Evolutionary conservation across 257 asterid species (phyloP), one percentile per base, ranked within the genome.

Genomic region (Nicotiana knightiana): DNA sequence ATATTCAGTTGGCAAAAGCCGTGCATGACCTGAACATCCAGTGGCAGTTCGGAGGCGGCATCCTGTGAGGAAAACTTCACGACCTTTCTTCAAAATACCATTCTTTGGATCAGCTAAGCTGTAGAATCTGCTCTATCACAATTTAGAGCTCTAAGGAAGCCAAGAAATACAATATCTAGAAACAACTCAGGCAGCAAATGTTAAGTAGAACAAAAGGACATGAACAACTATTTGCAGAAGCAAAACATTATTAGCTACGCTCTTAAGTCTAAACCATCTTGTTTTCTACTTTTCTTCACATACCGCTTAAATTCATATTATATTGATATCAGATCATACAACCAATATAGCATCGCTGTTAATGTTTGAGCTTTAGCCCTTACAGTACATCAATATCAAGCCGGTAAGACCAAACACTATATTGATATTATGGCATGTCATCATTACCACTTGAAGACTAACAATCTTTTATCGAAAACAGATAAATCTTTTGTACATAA

Each of bases 1-100:
- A 86, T 92, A 90, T 82, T 96, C 99, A 10, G 99, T 92, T 71
- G 99, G 99, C 83, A 94, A 88, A 84, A 96, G 97, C 30, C 99
- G 93, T 73, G 92, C 84, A 18, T 85, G 84, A 63, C 79, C 88
- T n/a, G 89, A 87, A 75, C 81, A 83, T 81, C 93, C 94, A 37
- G 86, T 43, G 80, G 94, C 84, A 85, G 88, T 90, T 84, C 97
- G 92, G 81, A 94, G 97, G 90, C 90, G 89, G 90, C 99, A 96
- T 82, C 98, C 99, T 26, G 98, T 92, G 83, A 96, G 88, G 84
- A 92, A 87, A 87, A 92, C 91, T 89, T 96, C 97, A 48, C 98
- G 90, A 24, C 99, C 98, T 90, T 91, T 94, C 89, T 86, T 93
- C 84, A 96, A 84, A 85, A 92, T 87, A 82, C 98, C 98, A 84